These are phyloP conservation scores for Cladorrhinum sp. DNA, from an alignment of 2,329 filamentous ascomycete species.

Conservation along the genomic window DNA sequence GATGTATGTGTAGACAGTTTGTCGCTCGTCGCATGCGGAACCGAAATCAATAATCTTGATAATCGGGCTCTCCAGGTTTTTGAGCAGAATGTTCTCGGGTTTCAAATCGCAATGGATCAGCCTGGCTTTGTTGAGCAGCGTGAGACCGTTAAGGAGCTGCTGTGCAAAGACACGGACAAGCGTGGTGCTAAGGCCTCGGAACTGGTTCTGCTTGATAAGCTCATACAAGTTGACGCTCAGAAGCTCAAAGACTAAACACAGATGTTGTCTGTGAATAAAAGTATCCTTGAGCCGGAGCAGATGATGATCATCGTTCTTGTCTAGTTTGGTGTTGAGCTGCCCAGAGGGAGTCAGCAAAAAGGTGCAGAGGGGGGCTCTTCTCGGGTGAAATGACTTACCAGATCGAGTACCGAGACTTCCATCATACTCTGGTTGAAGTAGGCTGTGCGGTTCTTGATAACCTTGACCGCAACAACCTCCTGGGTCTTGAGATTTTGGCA, in stretches of 20 bases:
- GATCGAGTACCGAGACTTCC: slow-evolving; percentile 95
- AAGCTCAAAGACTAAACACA: slow-evolving; percentile 94
- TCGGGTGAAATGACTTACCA: slow-evolving; percentile 57
- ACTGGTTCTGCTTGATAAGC: slow-evolving; percentile 99
- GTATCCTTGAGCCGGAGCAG: slow-evolving; percentile 92
- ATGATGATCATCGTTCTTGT: slow-evolving; percentile 99
- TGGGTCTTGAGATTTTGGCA: slow-evolving; percentile 98
- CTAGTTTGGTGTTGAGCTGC: slow-evolving; percentile 93
- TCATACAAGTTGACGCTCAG: slow-evolving; percentile 98
- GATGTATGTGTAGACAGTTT: slow-evolving; percentile 99
- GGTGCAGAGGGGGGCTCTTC: neutral
- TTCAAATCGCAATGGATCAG: slow-evolving; percentile 98
- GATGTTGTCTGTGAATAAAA: slow-evolving; percentile 95
- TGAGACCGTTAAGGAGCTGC: slow-evolving; percentile 88
- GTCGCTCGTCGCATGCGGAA: slow-evolving; percentile 94
- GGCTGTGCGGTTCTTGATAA: slow-evolving; percentile 97
- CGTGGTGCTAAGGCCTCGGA: slow-evolving; percentile 93
- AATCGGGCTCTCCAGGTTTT: slow-evolving; percentile 97
- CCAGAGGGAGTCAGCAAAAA: slow-evolving; percentile 24
- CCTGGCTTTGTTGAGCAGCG: slow-evolving; percentile 90
- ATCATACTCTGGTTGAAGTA: slow-evolving; percentile 99
- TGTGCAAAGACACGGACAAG: slow-evolving; percentile 96
- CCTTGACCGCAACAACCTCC: slow-evolving; percentile 97
- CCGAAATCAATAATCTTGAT: slow-evolving; percentile 99
- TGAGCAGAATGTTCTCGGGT: slow-evolving; percentile 94